Evolutionary conservation across 1,139 yeast species (phyloP), one percentile per base, ranked within the genome.

Genomic region (Zhuliangozyma parablackwelliae): DNA sequence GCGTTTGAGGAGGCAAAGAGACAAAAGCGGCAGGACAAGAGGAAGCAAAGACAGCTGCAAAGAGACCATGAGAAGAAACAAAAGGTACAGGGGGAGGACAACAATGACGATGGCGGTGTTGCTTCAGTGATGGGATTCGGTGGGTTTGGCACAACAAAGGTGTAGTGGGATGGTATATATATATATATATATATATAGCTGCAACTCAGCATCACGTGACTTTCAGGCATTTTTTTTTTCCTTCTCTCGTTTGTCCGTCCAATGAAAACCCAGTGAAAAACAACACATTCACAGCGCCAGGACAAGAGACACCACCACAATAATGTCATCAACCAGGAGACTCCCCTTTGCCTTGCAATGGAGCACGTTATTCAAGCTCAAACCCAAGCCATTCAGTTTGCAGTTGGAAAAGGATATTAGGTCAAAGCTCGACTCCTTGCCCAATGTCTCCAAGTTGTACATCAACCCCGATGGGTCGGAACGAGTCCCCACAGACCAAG

Each of bases 391-490:
- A 53, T 71, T 71, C 57, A 69, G 65, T 54, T 59, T 49, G 42
- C 57, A 54, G 35, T 57, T 71, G 43, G 77, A 71, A 51, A 65
- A 64, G 46, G 69, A 66, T 34, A 71, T 71, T 42, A 61, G 77
- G 46, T 37, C 53, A 33, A 67, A 65, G 47, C 64, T 67, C 46
- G 74, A 69, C 52, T 54, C 71, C 24, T 68, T 80, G 43, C 77
- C 82, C 20, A 67, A 78, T 10, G 73, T 78, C 28, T 72, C 80
- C 45, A 73, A 72, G 50, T 64, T 84, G 47, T 86, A 80, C 59
- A 78, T 82, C 54, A 82, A 82, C 58, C 77, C 85, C 37, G 94
- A 86, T 55, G 95, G 95, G 7, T 69, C 89, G 10, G 78, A 84
- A 37, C 72, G 90, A 51, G 78, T 72, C 25, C 92, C 92, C 32